A percentile compares a stretch with the other conserved stretches of the same genome.
Evolutionary conservation across 305 asterid genomes (phyloP).

Genomic region (Fraxinus sp.): DNA sequence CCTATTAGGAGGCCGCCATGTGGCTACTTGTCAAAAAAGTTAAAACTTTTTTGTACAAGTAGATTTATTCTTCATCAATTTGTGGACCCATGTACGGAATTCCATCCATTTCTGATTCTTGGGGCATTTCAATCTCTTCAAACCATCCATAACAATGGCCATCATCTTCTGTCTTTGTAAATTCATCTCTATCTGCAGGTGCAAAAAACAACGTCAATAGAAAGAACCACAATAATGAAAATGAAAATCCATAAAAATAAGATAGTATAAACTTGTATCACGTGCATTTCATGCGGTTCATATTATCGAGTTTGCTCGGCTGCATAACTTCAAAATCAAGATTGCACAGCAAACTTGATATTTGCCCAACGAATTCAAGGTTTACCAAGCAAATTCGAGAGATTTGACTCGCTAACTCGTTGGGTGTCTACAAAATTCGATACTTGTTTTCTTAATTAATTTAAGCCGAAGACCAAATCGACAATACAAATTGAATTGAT

Average conservation of each 20-base stretch:
- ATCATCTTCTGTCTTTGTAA: slow-evolving; percentile 26
- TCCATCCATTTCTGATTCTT: slow-evolving; percentile 73
- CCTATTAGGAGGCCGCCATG: too few species aligned
- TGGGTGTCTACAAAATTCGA: background rate
- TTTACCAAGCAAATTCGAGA: background rate
- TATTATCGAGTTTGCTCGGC: background rate
- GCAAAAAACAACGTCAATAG: background rate
- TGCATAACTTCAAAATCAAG: background rate
- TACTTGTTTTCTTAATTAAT: too few species aligned
- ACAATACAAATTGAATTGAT: too few species aligned
- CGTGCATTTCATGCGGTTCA: background rate
- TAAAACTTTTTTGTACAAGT: too few species aligned
- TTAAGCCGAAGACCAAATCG: too few species aligned
- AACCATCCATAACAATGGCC: slow-evolving; percentile 47
- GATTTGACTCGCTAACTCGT: background rate
- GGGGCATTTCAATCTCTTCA: slow-evolving; percentile 58
- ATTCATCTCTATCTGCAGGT: slow-evolving; percentile 37
- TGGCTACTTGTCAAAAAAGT: too few species aligned
- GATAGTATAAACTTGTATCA: background rate
- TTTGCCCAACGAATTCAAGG: background rate
- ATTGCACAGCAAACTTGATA: background rate
- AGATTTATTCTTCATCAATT: slow-evolving; percentile 20
- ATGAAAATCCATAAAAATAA: background rate
- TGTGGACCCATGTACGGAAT: slow-evolving; percentile 72
- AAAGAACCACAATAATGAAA: background rate